These are phyloP conservation scores for Plasmodium chabaudi DNA, from an alignment of 169 alveolate genomes.

Conservation along the genomic window DNA sequence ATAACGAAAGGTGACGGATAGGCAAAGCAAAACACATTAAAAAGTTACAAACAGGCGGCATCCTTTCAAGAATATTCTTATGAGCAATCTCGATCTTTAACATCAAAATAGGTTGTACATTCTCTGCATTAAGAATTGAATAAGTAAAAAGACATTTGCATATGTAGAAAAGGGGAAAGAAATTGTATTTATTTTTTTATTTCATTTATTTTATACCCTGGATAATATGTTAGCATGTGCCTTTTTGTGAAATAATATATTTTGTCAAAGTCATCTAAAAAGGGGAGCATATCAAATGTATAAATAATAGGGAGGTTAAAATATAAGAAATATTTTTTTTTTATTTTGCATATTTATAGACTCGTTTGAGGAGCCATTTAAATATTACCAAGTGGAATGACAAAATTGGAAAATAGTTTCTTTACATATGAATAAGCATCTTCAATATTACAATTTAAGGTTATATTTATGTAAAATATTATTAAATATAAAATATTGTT, in stretches of 20 bases:
- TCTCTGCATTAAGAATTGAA: constrained; percentile 18
- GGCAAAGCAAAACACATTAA: too few relatives aligned
- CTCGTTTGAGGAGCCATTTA: neutral
- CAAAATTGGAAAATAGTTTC: constrained; percentile 32
- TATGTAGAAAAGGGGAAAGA: neutral
- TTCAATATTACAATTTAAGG: constrained; percentile 28
- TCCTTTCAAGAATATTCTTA: too few relatives aligned
- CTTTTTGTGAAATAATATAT: constrained; percentile 65
- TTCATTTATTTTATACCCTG: constrained; percentile 40
- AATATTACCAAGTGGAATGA: constrained; percentile 26
- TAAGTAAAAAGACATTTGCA: neutral
- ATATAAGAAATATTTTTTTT: neutral
- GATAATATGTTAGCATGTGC: constrained; percentile 51
- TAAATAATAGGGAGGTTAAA: neutral
- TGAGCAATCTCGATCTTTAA: neutral
- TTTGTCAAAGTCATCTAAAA: constrained; percentile 44
- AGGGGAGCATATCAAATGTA: neutral
- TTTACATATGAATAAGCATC: constrained; percentile 30
- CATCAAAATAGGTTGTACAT: constrained; percentile 30
- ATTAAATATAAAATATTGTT: constrained; percentile 28
- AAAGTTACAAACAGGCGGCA: too few relatives aligned
- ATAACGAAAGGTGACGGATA: too few relatives aligned
- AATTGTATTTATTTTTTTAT: neutral
- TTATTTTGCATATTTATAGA: too few relatives aligned
- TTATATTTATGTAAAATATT: constrained; percentile 41